phyloP scores from a whole-genome alignment of 2,329 filamentous ascomycete species.

The Talaromyces sp. region DNA sequence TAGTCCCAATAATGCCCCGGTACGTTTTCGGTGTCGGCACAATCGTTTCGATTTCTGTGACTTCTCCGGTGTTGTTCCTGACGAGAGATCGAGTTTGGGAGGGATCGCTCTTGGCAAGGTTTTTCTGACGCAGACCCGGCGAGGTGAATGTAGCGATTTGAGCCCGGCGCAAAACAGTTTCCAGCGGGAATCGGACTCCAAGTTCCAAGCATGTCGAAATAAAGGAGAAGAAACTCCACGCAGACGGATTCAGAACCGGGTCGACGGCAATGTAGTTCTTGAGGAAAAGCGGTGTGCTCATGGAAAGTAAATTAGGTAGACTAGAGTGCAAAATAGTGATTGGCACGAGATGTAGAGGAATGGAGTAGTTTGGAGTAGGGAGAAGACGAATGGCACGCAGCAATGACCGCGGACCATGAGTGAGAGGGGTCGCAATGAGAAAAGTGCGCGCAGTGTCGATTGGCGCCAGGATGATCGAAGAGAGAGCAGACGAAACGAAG shows the following conservation, averaged over 20 bases:
- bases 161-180: slow-evolving; percentile 83
- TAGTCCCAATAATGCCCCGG: slow-evolving; percentile 80
- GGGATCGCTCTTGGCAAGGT: neutral
- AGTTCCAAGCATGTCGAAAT: slow-evolving; percentile 72
- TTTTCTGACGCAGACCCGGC: slow-evolving; percentile 41
- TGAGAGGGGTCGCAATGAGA: slow-evolving; percentile 78
- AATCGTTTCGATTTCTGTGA: slow-evolving; percentile 58
- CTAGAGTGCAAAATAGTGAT: slow-evolving; percentile 85
- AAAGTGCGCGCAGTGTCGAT: slow-evolving; percentile 84
- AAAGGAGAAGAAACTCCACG: slow-evolving; percentile 79
- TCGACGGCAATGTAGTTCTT: slow-evolving; percentile 81
- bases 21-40: slow-evolving; percentile 72
- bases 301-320: slow-evolving; percentile 73
- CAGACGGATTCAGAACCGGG: slow-evolving; percentile 69
- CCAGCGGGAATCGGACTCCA: slow-evolving; percentile 79
- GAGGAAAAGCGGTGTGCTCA: slow-evolving; percentile 77
- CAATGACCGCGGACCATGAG: slow-evolving; percentile 68
- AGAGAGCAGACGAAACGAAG: slow-evolving; percentile 59
- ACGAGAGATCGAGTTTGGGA: slow-evolving; percentile 5
- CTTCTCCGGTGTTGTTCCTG: slow-evolving; percentile 14
- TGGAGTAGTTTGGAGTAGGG: slow-evolving; percentile 64
- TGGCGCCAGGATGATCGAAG: slow-evolving; percentile 75
- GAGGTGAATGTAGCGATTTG: slow-evolving; percentile 68
- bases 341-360: slow-evolving; percentile 63
- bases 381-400: slow-evolving; percentile 71